These are phyloP conservation scores for Xylaria sp. DNA, from an alignment of 2,329 filamentous ascomycete genomes.

Conservation along the genomic window DNA sequence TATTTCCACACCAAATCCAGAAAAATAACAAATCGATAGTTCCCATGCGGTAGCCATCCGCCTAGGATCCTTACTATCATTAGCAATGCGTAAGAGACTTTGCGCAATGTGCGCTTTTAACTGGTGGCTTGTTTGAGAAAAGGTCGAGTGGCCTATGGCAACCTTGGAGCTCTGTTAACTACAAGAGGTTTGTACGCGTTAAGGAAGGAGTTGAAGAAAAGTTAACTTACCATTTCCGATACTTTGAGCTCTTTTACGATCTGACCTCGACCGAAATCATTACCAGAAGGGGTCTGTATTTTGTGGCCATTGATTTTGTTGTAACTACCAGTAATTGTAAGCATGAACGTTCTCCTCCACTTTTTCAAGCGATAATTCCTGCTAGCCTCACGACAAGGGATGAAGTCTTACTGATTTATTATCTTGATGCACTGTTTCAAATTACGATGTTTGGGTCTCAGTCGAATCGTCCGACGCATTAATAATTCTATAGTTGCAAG, in stretches of 20 bases:
- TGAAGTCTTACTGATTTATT: constrained; percentile 2
- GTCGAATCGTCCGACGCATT: neutral
- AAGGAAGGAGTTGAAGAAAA: neutral
- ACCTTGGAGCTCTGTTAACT: constrained; percentile 4
- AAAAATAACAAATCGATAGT: constrained; percentile 7
- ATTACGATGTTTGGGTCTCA: constrained; percentile 1
- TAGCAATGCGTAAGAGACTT: neutral
- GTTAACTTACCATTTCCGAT: constrained; percentile 1
- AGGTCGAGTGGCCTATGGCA: constrained; percentile 3
- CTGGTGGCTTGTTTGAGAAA: constrained; percentile 5
- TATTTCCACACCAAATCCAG: constrained; percentile 1
- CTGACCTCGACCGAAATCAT: neutral
- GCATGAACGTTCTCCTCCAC: too few relatives aligned
- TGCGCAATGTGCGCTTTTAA: constrained; percentile 1
- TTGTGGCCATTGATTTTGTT: neutral
- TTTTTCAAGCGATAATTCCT: neutral
- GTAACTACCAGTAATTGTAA: constrained; percentile 5
- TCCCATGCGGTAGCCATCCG: constrained; percentile 1
- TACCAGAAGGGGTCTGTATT: neutral
- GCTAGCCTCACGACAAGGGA: too few relatives aligned
- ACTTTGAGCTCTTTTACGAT: neutral
- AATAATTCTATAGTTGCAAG: neutral
- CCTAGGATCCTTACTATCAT: neutral
- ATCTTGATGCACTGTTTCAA: neutral
- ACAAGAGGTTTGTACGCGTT: neutral